These are phyloP conservation scores for Neofusicoccum laricinum DNA, from an alignment of 2,329 filamentous ascomycete genomes.

Conservation along the genomic window DNA sequence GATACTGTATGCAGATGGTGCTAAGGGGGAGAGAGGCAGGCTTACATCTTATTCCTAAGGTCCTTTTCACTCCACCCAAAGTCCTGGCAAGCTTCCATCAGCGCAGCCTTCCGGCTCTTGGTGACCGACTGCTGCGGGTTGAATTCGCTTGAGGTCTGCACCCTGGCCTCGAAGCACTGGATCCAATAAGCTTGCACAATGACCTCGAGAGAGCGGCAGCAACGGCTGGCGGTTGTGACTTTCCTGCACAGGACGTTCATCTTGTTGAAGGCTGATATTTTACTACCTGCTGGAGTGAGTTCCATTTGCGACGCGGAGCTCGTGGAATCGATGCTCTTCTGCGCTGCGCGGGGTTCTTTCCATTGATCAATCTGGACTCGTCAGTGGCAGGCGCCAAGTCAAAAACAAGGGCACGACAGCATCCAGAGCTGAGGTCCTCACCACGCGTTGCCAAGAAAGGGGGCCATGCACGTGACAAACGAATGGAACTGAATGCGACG, in stretches of 20 bases:
- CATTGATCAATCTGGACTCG: slow-evolving; percentile 21
- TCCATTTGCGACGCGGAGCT: neutral
- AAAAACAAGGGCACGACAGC: no score
- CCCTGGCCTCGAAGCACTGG: slow-evolving; percentile 53
- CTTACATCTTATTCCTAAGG: slow-evolving; percentile 47
- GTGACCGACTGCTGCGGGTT: slow-evolving; percentile 42
- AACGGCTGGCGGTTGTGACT: slow-evolving; percentile 50
- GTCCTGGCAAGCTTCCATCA: slow-evolving; percentile 53
- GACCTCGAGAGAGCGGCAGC: slow-evolving; percentile 57
- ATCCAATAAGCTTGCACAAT: slow-evolving; percentile 58
- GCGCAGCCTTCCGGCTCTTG: slow-evolving; percentile 51
- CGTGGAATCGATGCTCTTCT: neutral
- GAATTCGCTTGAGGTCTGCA: slow-evolving; percentile 41
- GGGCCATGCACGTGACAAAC: neutral
- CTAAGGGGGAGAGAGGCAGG: neutral
- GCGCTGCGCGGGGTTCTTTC: neutral
- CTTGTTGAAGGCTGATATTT: slow-evolving; percentile 31
- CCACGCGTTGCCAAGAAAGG: neutral
- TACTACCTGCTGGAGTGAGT: neutral
- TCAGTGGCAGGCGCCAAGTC: neutral
- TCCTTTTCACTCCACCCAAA: slow-evolving; percentile 59
- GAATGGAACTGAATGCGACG: no score
- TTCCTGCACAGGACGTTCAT: slow-evolving; percentile 46
- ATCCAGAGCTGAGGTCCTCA: no score
- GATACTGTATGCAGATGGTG: neutral